phyloP scores from a whole-genome alignment of 169 alveolate species.

The Babesia ovis region DNA sequence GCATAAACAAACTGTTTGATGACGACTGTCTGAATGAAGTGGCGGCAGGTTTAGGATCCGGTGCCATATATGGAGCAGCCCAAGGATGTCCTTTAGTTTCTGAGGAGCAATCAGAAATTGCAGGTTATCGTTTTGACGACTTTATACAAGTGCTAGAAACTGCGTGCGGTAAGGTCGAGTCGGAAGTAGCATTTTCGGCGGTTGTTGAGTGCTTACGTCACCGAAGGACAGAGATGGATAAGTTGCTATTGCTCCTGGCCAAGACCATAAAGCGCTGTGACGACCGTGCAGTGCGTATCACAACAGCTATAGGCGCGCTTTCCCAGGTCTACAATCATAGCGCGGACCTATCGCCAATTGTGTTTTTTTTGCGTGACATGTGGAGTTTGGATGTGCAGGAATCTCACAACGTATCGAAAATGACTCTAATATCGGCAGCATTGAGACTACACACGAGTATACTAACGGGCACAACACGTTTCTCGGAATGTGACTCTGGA shows the following conservation, averaged over 20 bases:
- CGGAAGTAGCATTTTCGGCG: conserved; percentile 34
- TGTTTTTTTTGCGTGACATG: conserved; percentile 13
- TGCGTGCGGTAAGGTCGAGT: conserved; percentile 47
- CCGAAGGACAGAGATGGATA: conserved; percentile 1
- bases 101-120: not conserved
- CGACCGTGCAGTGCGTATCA: conserved; percentile 23
- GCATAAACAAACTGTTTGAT: conserved; percentile 4
- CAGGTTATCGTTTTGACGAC: conserved; percentile 7
- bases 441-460: conserved; percentile 18
- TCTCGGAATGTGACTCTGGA: not conserved
- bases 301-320: conserved; percentile 11
- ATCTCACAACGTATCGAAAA: conserved; percentile 24
- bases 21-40: conserved; percentile 37
- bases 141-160: conserved; percentile 16
- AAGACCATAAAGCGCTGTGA: conserved; percentile 8
- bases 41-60: conserved; percentile 54
- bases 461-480: not conserved
- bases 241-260: conserved; percentile 1
- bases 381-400: conserved; percentile 26
- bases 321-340: not conserved
- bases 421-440: conserved; percentile 1
- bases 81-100: not conserved
- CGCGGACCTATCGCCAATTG: conserved; percentile 2
- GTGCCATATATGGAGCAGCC: conserved; percentile 5
- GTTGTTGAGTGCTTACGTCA: conserved; percentile 23